Evolutionary conservation across 192 early-diverging fungal genomes (phyloP).

Genomic region (Backusella morwellensis): DNA sequence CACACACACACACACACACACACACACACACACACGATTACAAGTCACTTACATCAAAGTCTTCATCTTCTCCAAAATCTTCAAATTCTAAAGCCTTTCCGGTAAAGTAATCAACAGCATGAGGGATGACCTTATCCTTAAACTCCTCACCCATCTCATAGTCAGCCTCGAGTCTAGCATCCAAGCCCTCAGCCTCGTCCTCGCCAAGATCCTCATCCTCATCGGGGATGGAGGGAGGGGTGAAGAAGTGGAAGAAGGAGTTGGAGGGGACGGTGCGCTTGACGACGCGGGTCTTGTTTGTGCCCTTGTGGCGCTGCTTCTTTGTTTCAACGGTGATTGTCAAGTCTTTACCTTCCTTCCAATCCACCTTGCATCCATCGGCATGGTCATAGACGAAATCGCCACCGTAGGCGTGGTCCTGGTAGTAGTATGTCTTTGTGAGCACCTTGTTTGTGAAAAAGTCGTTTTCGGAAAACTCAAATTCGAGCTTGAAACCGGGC

Average conservation of each 20-base stretch:
- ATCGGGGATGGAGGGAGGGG: constrained; percentile 75
- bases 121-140: constrained; percentile 97
- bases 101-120: constrained; percentile 98
- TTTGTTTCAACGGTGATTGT: constrained; percentile 92
- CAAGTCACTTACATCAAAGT: constrained; percentile 37
- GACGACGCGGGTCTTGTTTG: constrained; percentile 97
- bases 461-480: constrained; percentile 86
- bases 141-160: constrained; percentile 94
- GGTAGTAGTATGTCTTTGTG: constrained; percentile 92
- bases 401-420: constrained; percentile 77
- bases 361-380: constrained; percentile 87
- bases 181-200: constrained; percentile 76
- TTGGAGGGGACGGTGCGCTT: constrained; percentile 95
- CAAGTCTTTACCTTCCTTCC: constrained; percentile 98
- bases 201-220: constrained; percentile 70
- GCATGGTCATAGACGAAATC: constrained; percentile 92
- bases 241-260: constrained; percentile 99
- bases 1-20: too few relatives aligned
- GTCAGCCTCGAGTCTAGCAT: constrained; percentile 86
- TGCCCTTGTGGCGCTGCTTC: constrained; percentile 98
- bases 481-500: constrained; percentile 94
- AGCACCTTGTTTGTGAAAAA: constrained; percentile 87
- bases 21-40: background rate
- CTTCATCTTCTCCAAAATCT: constrained; percentile 58
- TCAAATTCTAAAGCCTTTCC: constrained; percentile 93